Base-by-base conservation (phyloP, 805 yeast species). In the Debaryomyces hansenii region DNA sequence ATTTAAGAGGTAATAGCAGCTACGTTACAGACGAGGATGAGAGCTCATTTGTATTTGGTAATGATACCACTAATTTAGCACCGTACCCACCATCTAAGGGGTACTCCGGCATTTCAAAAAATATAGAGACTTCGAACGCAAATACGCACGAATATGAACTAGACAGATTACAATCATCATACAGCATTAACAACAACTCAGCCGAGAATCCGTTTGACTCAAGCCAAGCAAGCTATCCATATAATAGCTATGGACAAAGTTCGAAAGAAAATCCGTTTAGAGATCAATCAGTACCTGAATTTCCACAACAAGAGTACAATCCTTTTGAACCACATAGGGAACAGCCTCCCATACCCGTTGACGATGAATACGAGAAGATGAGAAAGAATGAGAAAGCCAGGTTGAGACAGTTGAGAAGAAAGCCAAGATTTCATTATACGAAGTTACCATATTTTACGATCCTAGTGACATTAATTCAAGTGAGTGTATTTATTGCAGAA, bases 401-500 rank as follows among this genome's bases (percentile, higher is more conserved):
- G 43, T 15, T 57, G 16, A 53, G 51, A 36, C 65, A 59, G 21
- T 46, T 64, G 14, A 47, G 59, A 31, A 51, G 61, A 3, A 57
- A 57, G 42, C 70, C 71, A 3, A 47, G 69, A 27, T 67, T 66
- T 52, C 73, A 67, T 54, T 67, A 54, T 48, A 64, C 75, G 4
- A 60, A 64, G 42, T 55, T 71, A 15, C 76, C 78, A 4, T 73
- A 69, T 56, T 64, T 73, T 49, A 67, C 75, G 11, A 68, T 70
- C 6, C 5, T 72, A 14, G 72, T 70, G 14, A 71, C 83, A 0
- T 35, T 66, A 8, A 70, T 77, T 15, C 83, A 85, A 55, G 54
- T 80, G 4, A 62, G 64, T 6, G 84, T 85, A 7, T 85, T 85
- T 56, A 72, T 84, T 6, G 84, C 75, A 10, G 90, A 85, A 59